Conservation (phyloP, 768 basidiomycete species). For the Dentipellis fragilis region DNA sequence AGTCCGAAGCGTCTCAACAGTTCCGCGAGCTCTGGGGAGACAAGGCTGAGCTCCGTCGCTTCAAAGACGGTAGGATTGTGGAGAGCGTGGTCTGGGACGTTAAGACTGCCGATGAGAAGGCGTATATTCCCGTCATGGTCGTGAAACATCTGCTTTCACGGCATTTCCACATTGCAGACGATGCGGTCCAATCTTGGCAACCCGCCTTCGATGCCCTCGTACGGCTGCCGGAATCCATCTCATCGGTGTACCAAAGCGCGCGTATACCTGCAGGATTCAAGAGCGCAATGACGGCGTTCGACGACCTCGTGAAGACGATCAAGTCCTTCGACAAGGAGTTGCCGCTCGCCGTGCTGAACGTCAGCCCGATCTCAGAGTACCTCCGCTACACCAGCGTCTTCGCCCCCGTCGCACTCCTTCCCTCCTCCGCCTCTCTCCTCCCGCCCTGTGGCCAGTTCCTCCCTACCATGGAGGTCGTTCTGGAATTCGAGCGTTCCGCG, state of each 20-base stretch:
- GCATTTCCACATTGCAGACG: slow-evolving; percentile 60
- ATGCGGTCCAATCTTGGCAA: slow-evolving; percentile 51
- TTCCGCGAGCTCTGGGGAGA: slow-evolving; percentile 88
- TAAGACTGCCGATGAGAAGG: slow-evolving; percentile 66
- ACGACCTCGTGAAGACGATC: slow-evolving; percentile 62
- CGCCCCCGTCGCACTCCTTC: slow-evolving; percentile 64
- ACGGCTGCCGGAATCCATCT: slow-evolving; percentile 46
- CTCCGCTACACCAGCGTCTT: slow-evolving; percentile 82
- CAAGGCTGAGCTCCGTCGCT: slow-evolving; percentile 86
- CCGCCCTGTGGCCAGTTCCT: slow-evolving; percentile 56
- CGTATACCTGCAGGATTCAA: slow-evolving; percentile 52
- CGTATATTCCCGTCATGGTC: slow-evolving; percentile 66
- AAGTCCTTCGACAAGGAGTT: slow-evolving; percentile 64
- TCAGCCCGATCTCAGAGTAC: slow-evolving; percentile 62
- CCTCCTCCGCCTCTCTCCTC: slow-evolving; percentile 37
- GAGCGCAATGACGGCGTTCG: slow-evolving; percentile 68
- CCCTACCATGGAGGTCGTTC: slow-evolving; percentile 59
- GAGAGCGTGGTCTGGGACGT: slow-evolving; percentile 98
- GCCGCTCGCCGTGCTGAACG: slow-evolving; percentile 67
- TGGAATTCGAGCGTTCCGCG: slow-evolving; percentile 89
- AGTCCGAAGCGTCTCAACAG: slow-evolving; percentile 35
- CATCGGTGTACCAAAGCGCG: slow-evolving; percentile 25
- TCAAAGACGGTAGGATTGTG: slow-evolving; percentile 88
- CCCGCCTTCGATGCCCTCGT: slow-evolving; percentile 46
- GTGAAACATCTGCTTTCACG: slow-evolving; percentile 61